Evolutionary conservation across 2,329 filamentous ascomycete genomes (phyloP).

Genomic region (Ascocoryne sarcoides): DNA sequence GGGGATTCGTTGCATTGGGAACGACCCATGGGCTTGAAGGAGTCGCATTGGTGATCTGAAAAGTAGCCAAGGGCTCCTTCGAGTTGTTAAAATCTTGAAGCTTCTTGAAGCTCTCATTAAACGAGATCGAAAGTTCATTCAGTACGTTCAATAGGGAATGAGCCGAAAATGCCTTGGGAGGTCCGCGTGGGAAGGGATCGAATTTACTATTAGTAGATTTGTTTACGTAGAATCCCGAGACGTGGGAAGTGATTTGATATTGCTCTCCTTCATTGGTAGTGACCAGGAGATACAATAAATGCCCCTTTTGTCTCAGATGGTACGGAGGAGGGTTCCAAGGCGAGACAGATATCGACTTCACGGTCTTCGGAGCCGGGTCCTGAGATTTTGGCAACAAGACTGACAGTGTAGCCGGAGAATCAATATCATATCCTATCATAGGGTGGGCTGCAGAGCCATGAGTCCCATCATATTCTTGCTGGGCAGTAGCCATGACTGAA

Average conservation of each 20-base stretch:
- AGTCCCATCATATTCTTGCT: constrained; percentile 25
- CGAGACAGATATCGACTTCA: constrained; percentile 82
- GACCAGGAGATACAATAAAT: constrained; percentile 81
- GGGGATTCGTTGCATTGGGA: constrained; percentile 53
- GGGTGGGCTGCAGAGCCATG: constrained; percentile 39
- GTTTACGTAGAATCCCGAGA: constrained; percentile 95
- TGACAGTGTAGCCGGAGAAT: constrained; percentile 56
- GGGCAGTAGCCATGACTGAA: constrained; percentile 40
- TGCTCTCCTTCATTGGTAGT: constrained; percentile 94
- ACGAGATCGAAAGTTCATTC: constrained; percentile 72
- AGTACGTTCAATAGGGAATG: constrained; percentile 84
- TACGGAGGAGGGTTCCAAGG: constrained; percentile 96
- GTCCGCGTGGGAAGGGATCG: constrained; percentile 72
- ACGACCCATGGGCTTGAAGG: constrained; percentile 91
- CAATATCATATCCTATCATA: constrained; percentile 69
- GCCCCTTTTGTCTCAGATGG: constrained; percentile 81
- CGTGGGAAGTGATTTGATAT: constrained; percentile 84
- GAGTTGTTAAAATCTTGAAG: constrained; percentile 78
- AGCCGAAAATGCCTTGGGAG: constrained; percentile 68
- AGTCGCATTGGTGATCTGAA: constrained; percentile 91
- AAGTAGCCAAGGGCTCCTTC: constrained; percentile 82
- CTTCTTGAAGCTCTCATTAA: constrained; percentile 63
- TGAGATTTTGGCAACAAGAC: constrained; percentile 61
- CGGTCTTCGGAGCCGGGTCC: constrained; percentile 71
- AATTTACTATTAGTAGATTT: constrained; percentile 94